Percentiles rank a stretch among this genome's conserved stretches.
Conservation (phyloP, 768 basidiomycete genomes). For the Phylloporus rhodoxanthus region DNA sequence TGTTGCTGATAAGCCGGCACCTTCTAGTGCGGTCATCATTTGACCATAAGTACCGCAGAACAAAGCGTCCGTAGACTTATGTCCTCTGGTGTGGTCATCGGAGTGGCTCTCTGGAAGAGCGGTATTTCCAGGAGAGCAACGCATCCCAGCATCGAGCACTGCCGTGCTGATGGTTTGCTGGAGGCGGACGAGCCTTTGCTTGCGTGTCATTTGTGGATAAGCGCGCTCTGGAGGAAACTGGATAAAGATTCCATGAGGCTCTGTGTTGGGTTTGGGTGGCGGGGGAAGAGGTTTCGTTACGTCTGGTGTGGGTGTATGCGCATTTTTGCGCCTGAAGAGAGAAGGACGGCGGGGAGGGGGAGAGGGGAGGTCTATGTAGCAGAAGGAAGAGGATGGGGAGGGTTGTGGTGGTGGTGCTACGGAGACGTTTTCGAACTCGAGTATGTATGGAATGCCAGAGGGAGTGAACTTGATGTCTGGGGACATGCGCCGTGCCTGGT, state of each 20-base stretch:
- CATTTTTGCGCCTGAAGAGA: slow-evolving; percentile 23
- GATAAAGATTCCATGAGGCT: slow-evolving; percentile 21
- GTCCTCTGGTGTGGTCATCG: slow-evolving; percentile 1
- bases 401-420: slow-evolving; percentile 5
- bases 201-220: slow-evolving; percentile 11
- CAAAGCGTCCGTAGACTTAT: slow-evolving; percentile 26
- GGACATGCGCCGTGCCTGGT: not conserved
- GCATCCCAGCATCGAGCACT: slow-evolving; percentile 38
- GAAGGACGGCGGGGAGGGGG: slow-evolving; percentile 13
- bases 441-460: slow-evolving; percentile 26
- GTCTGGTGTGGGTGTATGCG: not conserved
- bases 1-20: slow-evolving; percentile 32
- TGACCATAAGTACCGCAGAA: slow-evolving; percentile 43
- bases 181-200: slow-evolving; percentile 23
- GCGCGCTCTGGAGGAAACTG: slow-evolving; percentile 11
- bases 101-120: not conserved
- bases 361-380: slow-evolving; percentile 16
- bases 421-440: slow-evolving; percentile 28
- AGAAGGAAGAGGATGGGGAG: slow-evolving; percentile 17
- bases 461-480: slow-evolving; percentile 24
- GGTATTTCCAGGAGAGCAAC: slow-evolving; percentile 22
- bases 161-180: slow-evolving; percentile 35
- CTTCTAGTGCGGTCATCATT: slow-evolving; percentile 34
- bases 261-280: slow-evolving; percentile 2
- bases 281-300: slow-evolving; percentile 18